Evolutionary conservation across 805 yeast genomes (phyloP).

Genomic region (Saturnispora quitensis): DNA sequence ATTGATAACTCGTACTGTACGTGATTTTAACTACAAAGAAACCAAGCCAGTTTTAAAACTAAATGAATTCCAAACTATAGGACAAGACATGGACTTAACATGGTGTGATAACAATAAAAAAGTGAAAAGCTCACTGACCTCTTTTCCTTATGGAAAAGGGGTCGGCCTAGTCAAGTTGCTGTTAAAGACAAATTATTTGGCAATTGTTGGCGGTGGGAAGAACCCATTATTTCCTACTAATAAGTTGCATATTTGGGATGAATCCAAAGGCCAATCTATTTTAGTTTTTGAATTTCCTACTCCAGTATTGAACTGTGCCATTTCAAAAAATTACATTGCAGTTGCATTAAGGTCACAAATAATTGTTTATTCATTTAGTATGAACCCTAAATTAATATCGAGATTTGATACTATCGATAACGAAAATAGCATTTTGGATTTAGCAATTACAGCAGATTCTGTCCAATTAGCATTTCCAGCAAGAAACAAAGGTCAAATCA

Average conservation of each 20-base stretch:
- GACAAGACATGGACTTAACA: not conserved
- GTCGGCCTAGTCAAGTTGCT: conserved; percentile 76
- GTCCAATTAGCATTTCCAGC: conserved; percentile 69
- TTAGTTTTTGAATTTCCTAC: conserved; percentile 66
- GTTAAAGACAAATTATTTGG: conserved; percentile 83
- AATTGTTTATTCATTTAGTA: conserved; percentile 68
- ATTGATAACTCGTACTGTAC: conserved; percentile 59
- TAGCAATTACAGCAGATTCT: conserved; percentile 17
- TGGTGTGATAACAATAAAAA: not conserved
- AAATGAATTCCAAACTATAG: not conserved
- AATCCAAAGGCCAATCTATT: conserved; percentile 65
- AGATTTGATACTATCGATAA: conserved; percentile 59
- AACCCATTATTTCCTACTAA: conserved; percentile 71
- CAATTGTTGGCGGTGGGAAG: conserved; percentile 83
- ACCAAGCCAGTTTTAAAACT: not conserved
- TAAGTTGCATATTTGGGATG: conserved; percentile 88
- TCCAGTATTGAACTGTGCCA: conserved; percentile 62
- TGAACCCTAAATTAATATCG: conserved; percentile 63
- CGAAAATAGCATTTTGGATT: conserved; percentile 53
- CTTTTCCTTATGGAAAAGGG: conserved; percentile 33
- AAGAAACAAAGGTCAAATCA: conserved; percentile 65
- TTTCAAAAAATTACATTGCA: conserved; percentile 68
- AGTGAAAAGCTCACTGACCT: not conserved
- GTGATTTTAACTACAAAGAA: conserved; percentile 31
- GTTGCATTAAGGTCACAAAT: conserved; percentile 63